Conservation (phyloP, 1,139 yeast species). For the Pichia sp. region DNA sequence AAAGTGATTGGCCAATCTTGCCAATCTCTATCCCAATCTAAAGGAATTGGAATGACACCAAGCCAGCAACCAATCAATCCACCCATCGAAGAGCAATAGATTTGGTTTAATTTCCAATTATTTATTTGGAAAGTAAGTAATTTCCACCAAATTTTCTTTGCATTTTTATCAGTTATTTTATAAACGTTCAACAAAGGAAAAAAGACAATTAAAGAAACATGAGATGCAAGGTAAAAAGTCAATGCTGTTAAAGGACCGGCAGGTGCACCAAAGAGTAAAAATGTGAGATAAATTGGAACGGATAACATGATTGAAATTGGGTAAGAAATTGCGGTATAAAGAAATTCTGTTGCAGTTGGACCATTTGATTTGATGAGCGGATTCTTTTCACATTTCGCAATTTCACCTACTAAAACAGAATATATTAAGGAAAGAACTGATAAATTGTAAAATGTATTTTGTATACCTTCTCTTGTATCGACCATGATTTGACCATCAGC, state of each 20-base stretch:
- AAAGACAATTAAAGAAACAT: constrained; percentile 55
- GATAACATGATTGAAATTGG: constrained; percentile 43
- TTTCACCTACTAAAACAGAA: constrained; percentile 16
- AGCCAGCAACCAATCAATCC: constrained; percentile 79
- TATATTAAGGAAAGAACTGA: constrained; percentile 13
- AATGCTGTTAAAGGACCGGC: constrained; percentile 48
- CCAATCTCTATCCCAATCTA: constrained; percentile 98
- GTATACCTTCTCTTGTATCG: constrained; percentile 14
- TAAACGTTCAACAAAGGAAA: constrained; percentile 60
- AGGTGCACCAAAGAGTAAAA: constrained; percentile 86
- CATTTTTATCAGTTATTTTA: constrained; percentile 22
- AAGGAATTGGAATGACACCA: constrained; percentile 88
- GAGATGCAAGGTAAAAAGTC: constrained; percentile 60
- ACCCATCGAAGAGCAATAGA: constrained; percentile 41
- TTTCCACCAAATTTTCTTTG: constrained; percentile 28
- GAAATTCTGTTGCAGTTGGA: constrained; percentile 23
- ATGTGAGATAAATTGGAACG: constrained; percentile 44
- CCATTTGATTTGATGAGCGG: constrained; percentile 15
- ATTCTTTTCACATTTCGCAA: constrained; percentile 12
- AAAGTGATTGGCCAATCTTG: constrained; percentile 95
- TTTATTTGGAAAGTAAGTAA: constrained; percentile 28
- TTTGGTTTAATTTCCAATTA: constrained; percentile 32
- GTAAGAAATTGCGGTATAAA: constrained; percentile 26
- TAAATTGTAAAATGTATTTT: constrained; percentile 14
- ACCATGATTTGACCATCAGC: constrained; percentile 17